These are phyloP conservation scores for Solanum paucissectum DNA, from an alignment of 257 asterid genomes.

Conservation along the genomic window DNA sequence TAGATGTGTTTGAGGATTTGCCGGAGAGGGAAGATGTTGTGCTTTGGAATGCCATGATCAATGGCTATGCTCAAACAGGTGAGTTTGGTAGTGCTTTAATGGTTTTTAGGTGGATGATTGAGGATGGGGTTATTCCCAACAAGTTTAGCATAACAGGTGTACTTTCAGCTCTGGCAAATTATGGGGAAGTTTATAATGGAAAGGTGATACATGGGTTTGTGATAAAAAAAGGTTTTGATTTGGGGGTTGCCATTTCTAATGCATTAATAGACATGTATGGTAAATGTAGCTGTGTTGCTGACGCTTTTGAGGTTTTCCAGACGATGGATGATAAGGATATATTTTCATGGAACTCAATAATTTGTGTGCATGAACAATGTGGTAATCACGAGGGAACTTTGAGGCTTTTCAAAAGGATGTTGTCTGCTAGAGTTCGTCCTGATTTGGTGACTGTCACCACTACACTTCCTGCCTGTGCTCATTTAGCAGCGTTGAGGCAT, in stretches of 20 bases:
- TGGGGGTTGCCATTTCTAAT: slow-evolving; percentile 45
- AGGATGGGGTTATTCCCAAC: slow-evolving; percentile 36
- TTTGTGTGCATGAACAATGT: slow-evolving; percentile 62
- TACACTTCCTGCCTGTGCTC: slow-evolving; percentile 66
- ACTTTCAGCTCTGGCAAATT: slow-evolving; percentile 49
- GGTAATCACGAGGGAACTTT: slow-evolving; percentile 63
- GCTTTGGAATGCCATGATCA: slow-evolving; percentile 79
- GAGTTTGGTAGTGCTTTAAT: slow-evolving; percentile 31
- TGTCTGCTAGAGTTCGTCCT: slow-evolving; percentile 35
- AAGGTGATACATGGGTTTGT: slow-evolving; percentile 42
- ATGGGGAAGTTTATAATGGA: slow-evolving; percentile 49
- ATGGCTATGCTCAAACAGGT: slow-evolving; percentile 54
- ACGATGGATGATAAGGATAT: slow-evolving; percentile 53
- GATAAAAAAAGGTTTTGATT: slow-evolving; percentile 39
- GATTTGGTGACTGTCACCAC: slow-evolving; percentile 68
- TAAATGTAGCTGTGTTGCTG: slow-evolving; percentile 43
- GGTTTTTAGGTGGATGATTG: slow-evolving; percentile 48
- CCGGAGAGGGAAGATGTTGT: slow-evolving; percentile 54
- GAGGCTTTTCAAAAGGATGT: slow-evolving; percentile 46
- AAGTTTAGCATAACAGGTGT: slow-evolving; percentile 52
- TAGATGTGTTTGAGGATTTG: slow-evolving; percentile 50
- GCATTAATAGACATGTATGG: slow-evolving; percentile 85
- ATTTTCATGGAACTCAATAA: slow-evolving; percentile 81
- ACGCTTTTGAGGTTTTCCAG: slow-evolving; percentile 44
- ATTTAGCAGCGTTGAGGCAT: slow-evolving; percentile 53